Percentiles rank a stretch among this genome's conserved stretches.
phyloP scores from a whole-genome alignment of 1,139 yeast genomes.

The Pichiaceae sp. region DNA sequence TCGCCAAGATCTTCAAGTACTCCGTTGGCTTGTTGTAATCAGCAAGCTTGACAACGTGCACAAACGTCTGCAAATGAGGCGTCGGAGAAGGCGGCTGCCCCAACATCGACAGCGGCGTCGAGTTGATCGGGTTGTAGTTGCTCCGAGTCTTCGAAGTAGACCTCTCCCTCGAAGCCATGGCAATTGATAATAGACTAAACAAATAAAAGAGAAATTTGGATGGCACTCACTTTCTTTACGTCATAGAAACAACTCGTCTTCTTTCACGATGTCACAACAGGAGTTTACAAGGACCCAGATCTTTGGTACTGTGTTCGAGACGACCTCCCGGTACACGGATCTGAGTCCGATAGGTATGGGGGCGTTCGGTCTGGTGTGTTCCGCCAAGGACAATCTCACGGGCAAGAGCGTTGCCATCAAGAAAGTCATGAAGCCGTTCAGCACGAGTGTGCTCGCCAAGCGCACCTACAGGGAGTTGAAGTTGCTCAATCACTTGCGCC shows the following conservation, averaged over 20 bases:
- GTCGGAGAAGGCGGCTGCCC: slow-evolving; percentile 5
- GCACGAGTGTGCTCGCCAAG: slow-evolving; percentile 90
- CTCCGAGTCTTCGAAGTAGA: slow-evolving; percentile 23
- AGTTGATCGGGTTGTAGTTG: slow-evolving; percentile 21
- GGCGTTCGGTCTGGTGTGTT: slow-evolving; percentile 95
- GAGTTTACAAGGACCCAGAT: slow-evolving; percentile 40
- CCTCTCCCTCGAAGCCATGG: slow-evolving; percentile 15
- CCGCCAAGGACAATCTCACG: slow-evolving; percentile 87
- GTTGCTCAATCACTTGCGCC: slow-evolving; percentile 84
- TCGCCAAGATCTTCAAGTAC: slow-evolving; percentile 57
- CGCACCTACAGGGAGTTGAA: slow-evolving; percentile 94
- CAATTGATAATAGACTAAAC: neutral
- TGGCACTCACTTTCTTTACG: neutral
- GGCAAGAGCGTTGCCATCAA: slow-evolving; percentile 90
- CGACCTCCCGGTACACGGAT: slow-evolving; percentile 84
- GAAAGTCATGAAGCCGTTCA: slow-evolving; percentile 95
- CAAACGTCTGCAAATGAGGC: slow-evolving; percentile 14
- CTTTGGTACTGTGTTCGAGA: slow-evolving; percentile 88
- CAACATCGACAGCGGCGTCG: slow-evolving; percentile 8
- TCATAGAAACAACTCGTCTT: neutral
- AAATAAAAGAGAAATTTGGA: neutral
- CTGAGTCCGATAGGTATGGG: slow-evolving; percentile 99
- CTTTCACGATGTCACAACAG: slow-evolving; percentile 13
- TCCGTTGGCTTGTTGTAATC: slow-evolving; percentile 71
- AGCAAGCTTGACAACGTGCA: slow-evolving; percentile 51